A percentile compares a stretch with the other conserved stretches of the same genome.
phyloP scores from a whole-genome alignment of 345 rosid genomes.

The Kandelia obovata region DNA sequence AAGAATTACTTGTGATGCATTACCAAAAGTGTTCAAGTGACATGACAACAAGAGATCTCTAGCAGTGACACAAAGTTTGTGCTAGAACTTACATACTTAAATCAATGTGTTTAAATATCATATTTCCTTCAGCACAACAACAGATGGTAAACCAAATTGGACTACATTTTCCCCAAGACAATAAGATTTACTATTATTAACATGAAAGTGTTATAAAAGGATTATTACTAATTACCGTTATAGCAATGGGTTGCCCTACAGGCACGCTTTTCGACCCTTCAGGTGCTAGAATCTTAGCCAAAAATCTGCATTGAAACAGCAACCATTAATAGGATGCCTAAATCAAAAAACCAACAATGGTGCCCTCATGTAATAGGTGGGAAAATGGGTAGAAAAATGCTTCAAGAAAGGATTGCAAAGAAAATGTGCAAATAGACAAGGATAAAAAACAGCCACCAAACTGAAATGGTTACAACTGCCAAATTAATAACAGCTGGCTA shows the following conservation, averaged over 20 bases:
- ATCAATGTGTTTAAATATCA: background rate
- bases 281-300: constrained; percentile 80
- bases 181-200: background rate
- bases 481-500: too few species aligned
- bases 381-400: too few species aligned
- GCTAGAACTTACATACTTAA: background rate
- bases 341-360: background rate
- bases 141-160: background rate
- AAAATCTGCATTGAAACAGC: constrained; percentile 44
- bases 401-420: too few species aligned
- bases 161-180: background rate
- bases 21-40: background rate
- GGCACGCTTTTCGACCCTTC: constrained; percentile 91
- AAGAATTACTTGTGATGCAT: too few species aligned
- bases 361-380: background rate
- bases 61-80: background rate
- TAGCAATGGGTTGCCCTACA: constrained; percentile 83
- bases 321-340: background rate
- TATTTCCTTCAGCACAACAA: background rate
- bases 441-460: too few species aligned
- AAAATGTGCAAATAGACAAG: too few species aligned
- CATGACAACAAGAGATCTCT: background rate
- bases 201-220: background rate
- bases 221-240: constrained; percentile 51
- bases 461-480: too few species aligned